These are phyloP conservation scores for Termitomyces sp. DNA, from an alignment of 768 basidiomycete genomes.

Conservation along the genomic window DNA sequence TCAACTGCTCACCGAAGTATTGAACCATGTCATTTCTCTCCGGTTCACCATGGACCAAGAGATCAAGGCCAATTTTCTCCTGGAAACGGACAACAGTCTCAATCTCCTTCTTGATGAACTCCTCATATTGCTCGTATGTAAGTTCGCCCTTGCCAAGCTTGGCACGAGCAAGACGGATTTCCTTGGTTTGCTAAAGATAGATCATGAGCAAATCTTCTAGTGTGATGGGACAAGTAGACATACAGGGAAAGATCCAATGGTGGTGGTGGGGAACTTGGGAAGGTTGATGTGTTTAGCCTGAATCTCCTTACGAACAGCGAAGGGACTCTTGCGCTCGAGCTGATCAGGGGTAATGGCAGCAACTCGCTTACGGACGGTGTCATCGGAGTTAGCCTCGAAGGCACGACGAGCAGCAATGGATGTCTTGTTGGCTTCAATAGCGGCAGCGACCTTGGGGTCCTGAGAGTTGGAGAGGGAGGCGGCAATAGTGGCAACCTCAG, in stretches of 20 bases:
- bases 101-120: constrained; percentile 98
- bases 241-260: constrained; percentile 97
- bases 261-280: constrained; percentile 97
- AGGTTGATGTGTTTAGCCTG: constrained; percentile 87
- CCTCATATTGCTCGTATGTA: constrained; percentile 81
- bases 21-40: constrained; percentile 99
- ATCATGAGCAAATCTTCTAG: constrained; percentile 8
- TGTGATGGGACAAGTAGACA: constrained; percentile 15
- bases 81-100: constrained; percentile 93
- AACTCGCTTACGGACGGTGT: constrained; percentile 92
- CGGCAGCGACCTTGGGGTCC: constrained; percentile 59
- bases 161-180: constrained; percentile 95
- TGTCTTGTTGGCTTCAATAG: constrained; percentile 81
- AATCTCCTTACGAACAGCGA: constrained; percentile 79
- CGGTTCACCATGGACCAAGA: constrained; percentile 97
- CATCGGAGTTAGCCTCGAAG: constrained; percentile 92
- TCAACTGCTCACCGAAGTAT: constrained; percentile 96
- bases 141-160: constrained; percentile 92
- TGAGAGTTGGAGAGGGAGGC: constrained; percentile 82
- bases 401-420: constrained; percentile 93
- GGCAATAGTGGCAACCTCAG: constrained; percentile 85
- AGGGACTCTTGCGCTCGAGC: constrained; percentile 85
- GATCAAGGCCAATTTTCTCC: constrained; percentile 92
- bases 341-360: constrained; percentile 82
- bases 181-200: constrained; percentile 83